phyloP scores from a whole-genome alignment of 2,329 filamentous ascomycete genomes.

The Cercospora sp. region DNA sequence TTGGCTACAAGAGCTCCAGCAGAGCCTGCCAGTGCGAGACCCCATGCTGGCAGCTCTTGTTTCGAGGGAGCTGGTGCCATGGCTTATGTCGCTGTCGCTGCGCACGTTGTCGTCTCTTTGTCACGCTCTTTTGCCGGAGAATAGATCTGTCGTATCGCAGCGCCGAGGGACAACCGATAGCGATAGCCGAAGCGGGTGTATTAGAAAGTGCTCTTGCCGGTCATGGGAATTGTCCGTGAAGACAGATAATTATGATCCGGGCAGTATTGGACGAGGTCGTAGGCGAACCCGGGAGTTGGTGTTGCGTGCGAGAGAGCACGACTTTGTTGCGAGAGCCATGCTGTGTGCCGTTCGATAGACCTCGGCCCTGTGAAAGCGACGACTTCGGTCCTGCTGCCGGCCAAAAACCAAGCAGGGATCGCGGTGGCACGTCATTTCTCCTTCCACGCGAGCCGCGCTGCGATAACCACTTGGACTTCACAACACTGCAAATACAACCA shows the following conservation, averaged over 20 bases:
- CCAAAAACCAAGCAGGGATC: constrained; percentile 2
- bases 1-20: constrained; percentile 93
- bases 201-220: neutral
- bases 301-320: neutral
- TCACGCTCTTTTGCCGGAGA: neutral
- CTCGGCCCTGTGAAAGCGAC: constrained; percentile 6
- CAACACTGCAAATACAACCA: neutral
- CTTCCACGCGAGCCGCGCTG: neutral
- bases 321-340: neutral
- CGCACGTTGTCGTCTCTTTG: neutral
- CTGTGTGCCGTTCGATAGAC: constrained; percentile 4
- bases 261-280: neutral
- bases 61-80: constrained; percentile 40
- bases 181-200: constrained; percentile 4
- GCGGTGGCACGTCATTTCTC: neutral
- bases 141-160: neutral
- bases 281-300: neutral
- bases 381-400: constrained; percentile 3
- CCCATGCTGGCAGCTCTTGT: constrained; percentile 79
- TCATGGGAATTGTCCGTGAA: neutral
- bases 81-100: neutral
- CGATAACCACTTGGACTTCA: neutral
- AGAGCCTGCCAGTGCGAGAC: constrained; percentile 85
- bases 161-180: constrained; percentile 6
- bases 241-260: neutral